These are phyloP conservation scores for Leucocoprinus birnbaumii DNA, from an alignment of 768 basidiomycete genomes.

Conservation along the genomic window DNA sequence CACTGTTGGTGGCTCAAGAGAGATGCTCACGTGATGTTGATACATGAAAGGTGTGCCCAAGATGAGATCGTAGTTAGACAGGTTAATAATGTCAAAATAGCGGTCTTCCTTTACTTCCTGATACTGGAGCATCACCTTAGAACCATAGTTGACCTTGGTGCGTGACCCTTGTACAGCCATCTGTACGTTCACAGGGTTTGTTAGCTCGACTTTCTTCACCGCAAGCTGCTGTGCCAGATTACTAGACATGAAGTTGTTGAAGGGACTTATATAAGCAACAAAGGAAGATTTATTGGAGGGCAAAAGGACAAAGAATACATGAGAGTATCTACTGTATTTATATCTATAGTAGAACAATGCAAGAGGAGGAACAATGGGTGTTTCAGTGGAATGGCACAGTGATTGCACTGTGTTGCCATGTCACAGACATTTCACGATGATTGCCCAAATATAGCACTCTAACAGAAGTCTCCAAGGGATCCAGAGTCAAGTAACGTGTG, in stretches of 20 bases:
- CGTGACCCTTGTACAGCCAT: slow-evolving; percentile 40
- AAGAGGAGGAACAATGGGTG: too few relatives aligned
- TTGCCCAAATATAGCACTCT: too few relatives aligned
- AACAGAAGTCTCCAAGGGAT: slow-evolving; percentile 36
- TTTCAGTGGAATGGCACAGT: too few relatives aligned
- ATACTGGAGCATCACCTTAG: slow-evolving; percentile 26
- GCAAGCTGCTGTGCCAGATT: slow-evolving; percentile 34
- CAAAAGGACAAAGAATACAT: too few relatives aligned
- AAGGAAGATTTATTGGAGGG: too few relatives aligned
- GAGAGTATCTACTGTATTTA: too few relatives aligned
- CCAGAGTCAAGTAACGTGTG: slow-evolving; percentile 35
- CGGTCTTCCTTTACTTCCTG: slow-evolving; percentile 28
- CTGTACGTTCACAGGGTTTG: slow-evolving; percentile 30
- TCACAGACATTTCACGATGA: too few relatives aligned
- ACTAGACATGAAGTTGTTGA: slow-evolving; percentile 37
- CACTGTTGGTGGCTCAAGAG: slow-evolving; percentile 23
- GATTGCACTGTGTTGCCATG: too few relatives aligned
- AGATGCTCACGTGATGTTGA: slow-evolving; percentile 26
- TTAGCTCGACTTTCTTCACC: slow-evolving; percentile 20
- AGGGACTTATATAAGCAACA: too few relatives aligned
- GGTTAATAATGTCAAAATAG: slow-evolving; percentile 36
- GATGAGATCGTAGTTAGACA: slow-evolving; percentile 37
- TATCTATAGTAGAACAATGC: too few relatives aligned
- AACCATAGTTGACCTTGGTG: slow-evolving; percentile 29
- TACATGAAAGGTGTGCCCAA: slow-evolving; percentile 37